phyloP scores from a whole-genome alignment of 2,329 filamentous ascomycete species.

The Neoarthrinium moseri region DNA sequence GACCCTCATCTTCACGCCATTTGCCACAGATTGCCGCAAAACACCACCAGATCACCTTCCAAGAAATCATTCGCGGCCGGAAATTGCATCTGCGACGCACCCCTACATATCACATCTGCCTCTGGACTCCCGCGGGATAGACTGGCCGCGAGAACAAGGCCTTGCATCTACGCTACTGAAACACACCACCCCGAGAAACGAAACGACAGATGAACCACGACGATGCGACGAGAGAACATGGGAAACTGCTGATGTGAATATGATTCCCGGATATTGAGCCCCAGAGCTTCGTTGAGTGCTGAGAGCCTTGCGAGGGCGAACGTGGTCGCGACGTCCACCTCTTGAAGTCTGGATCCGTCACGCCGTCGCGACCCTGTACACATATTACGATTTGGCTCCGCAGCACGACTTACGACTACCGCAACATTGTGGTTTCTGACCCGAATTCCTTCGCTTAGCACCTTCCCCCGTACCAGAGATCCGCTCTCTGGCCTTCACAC shows the following conservation, averaged over 20 bases:
- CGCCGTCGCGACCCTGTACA: background rate
- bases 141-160: too few relatives aligned
- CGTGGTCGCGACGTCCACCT: background rate
- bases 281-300: conserved; percentile 3
- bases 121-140: too few relatives aligned
- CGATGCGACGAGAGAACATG: background rate
- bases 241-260: conserved; percentile 5
- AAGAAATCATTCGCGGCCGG: too few relatives aligned
- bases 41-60: too few relatives aligned
- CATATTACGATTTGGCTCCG: background rate
- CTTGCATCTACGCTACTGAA: too few relatives aligned
- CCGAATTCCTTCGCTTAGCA: too few relatives aligned
- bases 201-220: background rate
- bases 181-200: background rate
- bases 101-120: too few relatives aligned
- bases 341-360: background rate
- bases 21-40: too few relatives aligned
- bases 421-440: background rate
- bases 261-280: conserved; percentile 5
- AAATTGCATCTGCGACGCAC: too few relatives aligned
- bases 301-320: background rate
- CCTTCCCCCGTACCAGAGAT: too few relatives aligned
- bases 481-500: too few relatives aligned
- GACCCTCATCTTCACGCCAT: too few relatives aligned
- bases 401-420: background rate